A percentile compares a stretch with the other conserved stretches of the same genome.
These are phyloP conservation scores for Ceratocystis harringtonii DNA, from an alignment of 2,329 filamentous ascomycete species.

Conservation along the genomic window DNA sequence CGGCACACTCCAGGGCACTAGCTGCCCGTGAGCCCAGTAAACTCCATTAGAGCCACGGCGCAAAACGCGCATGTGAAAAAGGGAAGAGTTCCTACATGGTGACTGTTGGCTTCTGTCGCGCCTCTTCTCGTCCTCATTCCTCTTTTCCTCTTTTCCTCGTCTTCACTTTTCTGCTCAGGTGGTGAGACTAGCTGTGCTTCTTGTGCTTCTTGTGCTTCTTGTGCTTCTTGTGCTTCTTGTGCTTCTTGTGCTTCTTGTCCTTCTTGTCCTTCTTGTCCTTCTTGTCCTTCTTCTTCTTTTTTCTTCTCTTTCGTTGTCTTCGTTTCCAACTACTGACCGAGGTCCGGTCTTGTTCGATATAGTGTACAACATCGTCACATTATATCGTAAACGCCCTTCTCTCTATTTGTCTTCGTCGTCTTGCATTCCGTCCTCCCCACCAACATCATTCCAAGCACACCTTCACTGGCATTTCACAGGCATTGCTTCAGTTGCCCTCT, in stretches of 20 bases:
- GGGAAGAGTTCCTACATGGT: background rate
- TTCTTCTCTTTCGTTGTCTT: background rate
- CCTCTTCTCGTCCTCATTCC: background rate
- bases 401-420: background rate
- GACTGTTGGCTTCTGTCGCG: background rate
- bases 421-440: background rate
- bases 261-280: too few species aligned
- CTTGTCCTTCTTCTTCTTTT: background rate
- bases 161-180: background rate
- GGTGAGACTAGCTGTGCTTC: background rate
- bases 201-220: too few species aligned
- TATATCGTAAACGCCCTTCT: background rate
- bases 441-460: conserved; percentile 4
- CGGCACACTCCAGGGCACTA: background rate
- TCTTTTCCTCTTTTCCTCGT: background rate
- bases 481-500: background rate
- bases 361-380: background rate
- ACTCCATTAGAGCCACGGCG: background rate
- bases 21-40: background rate
- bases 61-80: background rate
- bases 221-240: too few species aligned
- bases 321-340: background rate
- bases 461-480: background rate
- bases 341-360: background rate
- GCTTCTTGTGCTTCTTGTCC: too few species aligned